A percentile compares a stretch with the other conserved stretches of the same genome.
Evolutionary conservation across 768 basidiomycete species (phyloP).

Genomic region (Amanita muscaria): DNA sequence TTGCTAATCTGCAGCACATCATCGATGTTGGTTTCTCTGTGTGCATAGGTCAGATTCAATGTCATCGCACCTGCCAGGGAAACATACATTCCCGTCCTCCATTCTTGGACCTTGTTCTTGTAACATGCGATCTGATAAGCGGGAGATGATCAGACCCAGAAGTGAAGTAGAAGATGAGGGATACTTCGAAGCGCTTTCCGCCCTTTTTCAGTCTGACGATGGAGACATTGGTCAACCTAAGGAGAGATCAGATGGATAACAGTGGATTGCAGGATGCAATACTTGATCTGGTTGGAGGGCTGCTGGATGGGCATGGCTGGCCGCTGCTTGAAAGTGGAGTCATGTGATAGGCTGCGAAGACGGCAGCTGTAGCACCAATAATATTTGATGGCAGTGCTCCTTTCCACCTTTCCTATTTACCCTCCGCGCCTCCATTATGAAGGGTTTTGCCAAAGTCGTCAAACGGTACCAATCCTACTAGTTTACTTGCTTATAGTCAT

Average conservation of each 20-base stretch:
- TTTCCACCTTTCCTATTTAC: neutral
- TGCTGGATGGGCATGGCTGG: constrained; percentile 57
- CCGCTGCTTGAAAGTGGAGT: neutral
- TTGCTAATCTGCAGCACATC: constrained; percentile 96
- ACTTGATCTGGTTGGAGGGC: constrained; percentile 90
- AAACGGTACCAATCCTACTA: constrained; percentile 44
- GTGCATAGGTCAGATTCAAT: constrained; percentile 2
- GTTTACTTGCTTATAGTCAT: neutral
- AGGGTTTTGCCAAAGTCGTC: constrained; percentile 73
- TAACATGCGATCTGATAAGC: constrained; percentile 80
- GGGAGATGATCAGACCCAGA: constrained; percentile 7
- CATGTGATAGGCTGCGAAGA: too few relatives aligned
- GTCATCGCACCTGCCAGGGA: neutral
- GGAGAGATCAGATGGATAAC: neutral
- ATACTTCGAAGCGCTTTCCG: constrained; percentile 94
- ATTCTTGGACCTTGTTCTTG: constrained; percentile 99
- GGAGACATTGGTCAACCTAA: constrained; percentile 92
- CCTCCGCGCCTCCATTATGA: constrained; percentile 42
- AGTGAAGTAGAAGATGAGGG: neutral
- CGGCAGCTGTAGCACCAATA: neutral
- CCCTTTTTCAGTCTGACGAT: constrained; percentile 94
- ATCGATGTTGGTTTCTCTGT: constrained; percentile 84
- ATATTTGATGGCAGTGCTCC: constrained; percentile 1
- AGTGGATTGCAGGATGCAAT: constrained; percentile 3
- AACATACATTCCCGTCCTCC: constrained; percentile 81